Base-by-base conservation (phyloP, 2,329 filamentous ascomycete species). In the Periconia macrospinosa region DNA sequence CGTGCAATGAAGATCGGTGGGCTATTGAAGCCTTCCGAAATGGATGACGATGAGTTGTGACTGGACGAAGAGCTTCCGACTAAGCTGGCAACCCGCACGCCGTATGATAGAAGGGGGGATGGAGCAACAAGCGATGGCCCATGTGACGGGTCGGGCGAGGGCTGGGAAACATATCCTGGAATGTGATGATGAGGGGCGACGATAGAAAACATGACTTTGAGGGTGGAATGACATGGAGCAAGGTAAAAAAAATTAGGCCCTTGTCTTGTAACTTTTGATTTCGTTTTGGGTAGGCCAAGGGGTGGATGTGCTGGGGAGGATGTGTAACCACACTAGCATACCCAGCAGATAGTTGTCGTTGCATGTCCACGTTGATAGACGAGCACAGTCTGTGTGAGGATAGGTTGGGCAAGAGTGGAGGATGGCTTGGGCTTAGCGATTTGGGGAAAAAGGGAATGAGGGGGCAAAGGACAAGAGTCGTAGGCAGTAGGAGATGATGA, bases 1-100 rank as follows among this genome's bases (percentile, higher is more conserved):
- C 88, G 93, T 63, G 87, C 91, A 58, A 90, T 93, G 78, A 97
- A 96, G 82, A 91, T 99, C 52, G 92, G 94, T 63, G 94, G 95
- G 68, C 82, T 99, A 57, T 81, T 99, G 69, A 97, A 99, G 81
- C 95, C 94, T 47, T 94, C 92, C n/a, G 94, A 99, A 74, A 85
- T 99, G 71, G 93, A 92, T 48, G 86, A 89, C 56, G 77, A 82
- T 68, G 89, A 92, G 77, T 82, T 92, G 76, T 97, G 92, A 96
- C 90, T 92, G 44, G 62, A 73, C 63, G 69, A 76, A 67, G 76
- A 76, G 58, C 69, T 76, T 56, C 66, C 65, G 33, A 63, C 67
- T 47, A 57, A 57, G 53, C 65, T 59, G 61, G 70, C 74, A 41
- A 71, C 67, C 56, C 71, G 73, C 56, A 74, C 72, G 45, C 70